phyloP scores from a whole-genome alignment of 2,329 filamentous ascomycete species.

The Penicillium concentricum region DNA sequence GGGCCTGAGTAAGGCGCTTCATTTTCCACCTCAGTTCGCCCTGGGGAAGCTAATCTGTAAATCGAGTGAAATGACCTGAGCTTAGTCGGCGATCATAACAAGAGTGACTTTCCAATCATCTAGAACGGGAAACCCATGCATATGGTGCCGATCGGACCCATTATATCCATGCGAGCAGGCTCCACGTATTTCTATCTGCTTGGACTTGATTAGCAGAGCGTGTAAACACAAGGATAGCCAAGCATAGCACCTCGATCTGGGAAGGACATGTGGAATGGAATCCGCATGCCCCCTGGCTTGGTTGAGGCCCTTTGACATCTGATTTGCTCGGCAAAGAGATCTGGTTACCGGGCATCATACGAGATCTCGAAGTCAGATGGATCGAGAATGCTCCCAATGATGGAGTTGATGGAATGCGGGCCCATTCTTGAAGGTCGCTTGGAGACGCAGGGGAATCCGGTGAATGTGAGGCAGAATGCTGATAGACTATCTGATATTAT shows the following conservation, averaged over 20 bases:
- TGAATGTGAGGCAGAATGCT: neutral
- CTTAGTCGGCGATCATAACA: slow-evolving; percentile 3
- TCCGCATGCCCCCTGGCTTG: slow-evolving; percentile 3
- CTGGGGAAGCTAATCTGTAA: neutral
- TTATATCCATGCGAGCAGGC: slow-evolving; percentile 15
- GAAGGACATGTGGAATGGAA: slow-evolving; percentile 22
- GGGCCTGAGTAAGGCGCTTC: slow-evolving; percentile 13
- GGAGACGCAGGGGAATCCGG: slow-evolving; percentile 2
- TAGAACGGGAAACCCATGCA: neutral
- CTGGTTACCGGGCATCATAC: neutral
- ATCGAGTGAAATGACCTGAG: neutral
- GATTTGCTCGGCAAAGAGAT: neutral
- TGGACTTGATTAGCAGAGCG: neutral
- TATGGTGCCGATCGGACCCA: slow-evolving; percentile 20
- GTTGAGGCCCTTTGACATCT: neutral
- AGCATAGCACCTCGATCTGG: slow-evolving; percentile 17
- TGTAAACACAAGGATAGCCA: slow-evolving; percentile 15
- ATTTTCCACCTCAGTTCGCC: slow-evolving; percentile 4
- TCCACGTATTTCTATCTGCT: neutral
- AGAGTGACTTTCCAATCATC: neutral
- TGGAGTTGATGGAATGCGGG: slow-evolving; percentile 19
- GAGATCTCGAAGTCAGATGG: neutral
- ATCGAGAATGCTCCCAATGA: slow-evolving; percentile 13
- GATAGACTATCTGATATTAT: slow-evolving; percentile 1
- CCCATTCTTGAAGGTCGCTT: slow-evolving; percentile 17